Evolutionary conservation across 163 green algal genomes (phyloP).

Genomic region (Scenedesmus sp.): DNA sequence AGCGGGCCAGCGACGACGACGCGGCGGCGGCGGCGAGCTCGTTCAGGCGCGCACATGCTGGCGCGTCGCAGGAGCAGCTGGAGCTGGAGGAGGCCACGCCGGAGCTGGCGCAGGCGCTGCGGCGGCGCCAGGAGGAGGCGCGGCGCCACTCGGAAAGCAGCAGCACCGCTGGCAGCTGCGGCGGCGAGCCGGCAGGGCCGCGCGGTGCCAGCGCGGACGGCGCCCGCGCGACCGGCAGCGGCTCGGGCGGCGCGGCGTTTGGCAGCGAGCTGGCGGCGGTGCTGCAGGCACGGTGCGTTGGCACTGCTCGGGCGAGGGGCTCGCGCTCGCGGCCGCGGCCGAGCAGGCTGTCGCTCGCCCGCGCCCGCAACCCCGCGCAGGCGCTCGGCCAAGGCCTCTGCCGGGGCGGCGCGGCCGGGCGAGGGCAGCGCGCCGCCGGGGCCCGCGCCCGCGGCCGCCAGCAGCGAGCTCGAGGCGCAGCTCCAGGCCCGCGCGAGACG

Average conservation of each 20-base stretch:
- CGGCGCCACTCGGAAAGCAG: constrained; percentile 1
- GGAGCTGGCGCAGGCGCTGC: constrained; percentile 33
- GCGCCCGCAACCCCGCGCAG: neutral
- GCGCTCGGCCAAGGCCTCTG: constrained; percentile 15
- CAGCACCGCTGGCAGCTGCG: neutral
- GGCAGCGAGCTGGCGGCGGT: constrained; percentile 37
- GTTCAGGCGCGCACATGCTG: constrained; percentile 12
- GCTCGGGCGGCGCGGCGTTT: no score
- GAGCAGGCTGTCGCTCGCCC: neutral
- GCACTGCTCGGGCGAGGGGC: no score
- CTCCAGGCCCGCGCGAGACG: neutral
- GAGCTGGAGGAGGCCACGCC: constrained; percentile 27
- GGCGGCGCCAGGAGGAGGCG: constrained; percentile 21
- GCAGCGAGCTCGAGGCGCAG: neutral
- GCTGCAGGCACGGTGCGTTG: constrained; percentile 29
- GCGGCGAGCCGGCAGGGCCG: neutral
- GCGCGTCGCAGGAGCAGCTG: neutral
- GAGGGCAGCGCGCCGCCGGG: neutral
- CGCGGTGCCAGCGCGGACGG: neutral
- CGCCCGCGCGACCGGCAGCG: no score
- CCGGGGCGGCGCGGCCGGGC: neutral
- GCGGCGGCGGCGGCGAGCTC: constrained; percentile 16
- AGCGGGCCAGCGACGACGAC: constrained; percentile 10
- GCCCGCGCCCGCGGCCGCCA: neutral
- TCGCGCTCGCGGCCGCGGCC: neutral